Conservation (phyloP, 257 asterid genomes). For the Verbascum thapsus region DNA sequence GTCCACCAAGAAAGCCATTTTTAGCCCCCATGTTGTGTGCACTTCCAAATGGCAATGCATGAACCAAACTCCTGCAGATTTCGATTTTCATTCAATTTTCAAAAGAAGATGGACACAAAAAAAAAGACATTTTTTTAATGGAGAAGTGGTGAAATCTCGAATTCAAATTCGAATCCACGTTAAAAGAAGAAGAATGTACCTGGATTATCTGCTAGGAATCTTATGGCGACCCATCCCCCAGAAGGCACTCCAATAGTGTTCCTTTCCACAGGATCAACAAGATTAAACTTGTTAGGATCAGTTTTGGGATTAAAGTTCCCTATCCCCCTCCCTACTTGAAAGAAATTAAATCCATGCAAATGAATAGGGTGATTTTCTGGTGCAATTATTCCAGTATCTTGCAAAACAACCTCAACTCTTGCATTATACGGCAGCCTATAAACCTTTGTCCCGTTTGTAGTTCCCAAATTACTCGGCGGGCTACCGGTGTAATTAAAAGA, state of each 20-base stretch:
- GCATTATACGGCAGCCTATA: slow-evolving; percentile 52
- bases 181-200: slow-evolving; percentile 33
- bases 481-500: slow-evolving; percentile 53
- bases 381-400: slow-evolving; percentile 58
- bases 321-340: slow-evolving; percentile 48
- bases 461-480: slow-evolving; percentile 38
- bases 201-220: slow-evolving; percentile 68
- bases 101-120: neutral
- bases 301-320: slow-evolving; percentile 56
- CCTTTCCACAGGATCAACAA: slow-evolving; percentile 68
- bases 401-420: slow-evolving; percentile 53
- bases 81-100: neutral
- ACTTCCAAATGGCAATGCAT: slow-evolving; percentile 96
- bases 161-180: neutral
- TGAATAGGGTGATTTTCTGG: slow-evolving; percentile 66
- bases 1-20: slow-evolving; percentile 93
- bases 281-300: slow-evolving; percentile 54
- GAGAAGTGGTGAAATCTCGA: neutral
- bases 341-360: slow-evolving; percentile 74
- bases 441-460: slow-evolving; percentile 50
- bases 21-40: slow-evolving; percentile 92
- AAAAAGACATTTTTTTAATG: no score
- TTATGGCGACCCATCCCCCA: slow-evolving; percentile 73
- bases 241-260: slow-evolving; percentile 67
- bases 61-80: slow-evolving; percentile 78